Percentiles rank a stretch among this genome's conserved stretches.
These are phyloP conservation scores for Salvia splendens DNA, from an alignment of 257 asterid species.

Conservation along the genomic window DNA sequence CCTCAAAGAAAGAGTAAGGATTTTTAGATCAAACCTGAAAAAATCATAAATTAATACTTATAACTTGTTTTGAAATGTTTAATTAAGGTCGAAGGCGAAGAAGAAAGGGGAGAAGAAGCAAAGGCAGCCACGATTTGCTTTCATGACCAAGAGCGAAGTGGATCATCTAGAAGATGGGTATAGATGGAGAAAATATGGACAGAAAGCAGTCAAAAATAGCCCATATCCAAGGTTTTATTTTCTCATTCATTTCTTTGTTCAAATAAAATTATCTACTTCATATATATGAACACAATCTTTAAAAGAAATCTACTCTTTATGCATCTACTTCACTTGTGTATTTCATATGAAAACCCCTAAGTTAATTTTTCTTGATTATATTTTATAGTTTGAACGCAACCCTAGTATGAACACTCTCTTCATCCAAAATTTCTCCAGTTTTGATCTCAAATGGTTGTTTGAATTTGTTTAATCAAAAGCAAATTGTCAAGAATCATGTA, in stretches of 20 bases:
- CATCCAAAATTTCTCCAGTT: background rate
- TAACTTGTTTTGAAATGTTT: background rate
- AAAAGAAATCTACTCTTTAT: slow-evolving; percentile 17
- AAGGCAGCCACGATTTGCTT: slow-evolving; percentile 54
- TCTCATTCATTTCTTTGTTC: background rate
- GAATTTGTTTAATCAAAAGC: background rate
- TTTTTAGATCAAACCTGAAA: too few relatives aligned
- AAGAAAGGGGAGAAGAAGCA: slow-evolving; percentile 54
- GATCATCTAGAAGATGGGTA: slow-evolving; percentile 78
- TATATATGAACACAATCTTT: slow-evolving; percentile 33
- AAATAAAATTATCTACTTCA: background rate
- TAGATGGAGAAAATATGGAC: slow-evolving; percentile 78
- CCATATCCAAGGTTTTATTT: slow-evolving; percentile 56
- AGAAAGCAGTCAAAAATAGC: slow-evolving; percentile 70
- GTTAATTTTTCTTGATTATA: background rate
- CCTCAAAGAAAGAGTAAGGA: slow-evolving; percentile 53
- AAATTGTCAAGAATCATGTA: background rate
- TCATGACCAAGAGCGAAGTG: slow-evolving; percentile 68
- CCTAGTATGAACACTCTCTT: slow-evolving; percentile 37
- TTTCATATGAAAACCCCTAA: background rate
- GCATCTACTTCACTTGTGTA: slow-evolving; percentile 14
- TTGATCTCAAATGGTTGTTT: background rate
- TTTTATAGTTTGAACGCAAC: slow-evolving; percentile 29
- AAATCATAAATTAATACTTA: too few relatives aligned
- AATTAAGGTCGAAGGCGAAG: slow-evolving; percentile 46